Evolutionary conservation across 495 filamentous ascomycete genomes (phyloP), one percentile per base, ranked within the genome.

Genomic region (Aspergillus nanangensis): DNA sequence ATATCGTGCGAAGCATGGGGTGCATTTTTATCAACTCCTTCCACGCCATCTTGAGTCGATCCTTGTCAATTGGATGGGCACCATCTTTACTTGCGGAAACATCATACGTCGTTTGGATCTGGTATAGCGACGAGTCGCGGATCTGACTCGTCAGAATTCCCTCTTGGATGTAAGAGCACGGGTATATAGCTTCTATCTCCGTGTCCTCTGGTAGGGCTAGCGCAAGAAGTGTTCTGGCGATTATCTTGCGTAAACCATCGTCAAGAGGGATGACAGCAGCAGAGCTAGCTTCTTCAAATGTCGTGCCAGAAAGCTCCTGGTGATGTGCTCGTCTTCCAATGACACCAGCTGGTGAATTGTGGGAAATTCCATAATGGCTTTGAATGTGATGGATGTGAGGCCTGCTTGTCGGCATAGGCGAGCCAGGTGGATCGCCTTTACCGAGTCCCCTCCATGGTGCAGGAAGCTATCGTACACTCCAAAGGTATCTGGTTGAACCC

Each of bases 391-490:
- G 9, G 18, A 31, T 15, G 5, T 29, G 11, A 42, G 18, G 20
- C 40, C 23, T 2, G 8, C 11, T 15, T 14, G 22, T 14, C 14
- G 21, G 17, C 5, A 27, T 21, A 31, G 40, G 11, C 22, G 24
- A 9, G 24, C 24, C 22, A 42, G 40, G 4, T 31, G 5, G 22
- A 42, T 42, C 5, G 40, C 40, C 5, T 31, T 18, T 7, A 42
- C 13, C 7, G 40, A 42, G 40, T 42, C 40, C 17, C 40, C 40
- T 14, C 40, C 40, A 13, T 10, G 24, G 3, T 29, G n/a, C 2
- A 42, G 24, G 40, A 42, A 42, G 24, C 40, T 42, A 15, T 42
- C 40, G 10, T 31, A 7, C 4, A 31, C 17, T 3, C 40, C 24
- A 18, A 31, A 15, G 11, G 4, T 18, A 1, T 31, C 22, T 13